Evolutionary conservation across 2,329 filamentous ascomycete species (phyloP), one percentile per base, ranked within the genome.

Genomic region (Aspergillus sp.): DNA sequence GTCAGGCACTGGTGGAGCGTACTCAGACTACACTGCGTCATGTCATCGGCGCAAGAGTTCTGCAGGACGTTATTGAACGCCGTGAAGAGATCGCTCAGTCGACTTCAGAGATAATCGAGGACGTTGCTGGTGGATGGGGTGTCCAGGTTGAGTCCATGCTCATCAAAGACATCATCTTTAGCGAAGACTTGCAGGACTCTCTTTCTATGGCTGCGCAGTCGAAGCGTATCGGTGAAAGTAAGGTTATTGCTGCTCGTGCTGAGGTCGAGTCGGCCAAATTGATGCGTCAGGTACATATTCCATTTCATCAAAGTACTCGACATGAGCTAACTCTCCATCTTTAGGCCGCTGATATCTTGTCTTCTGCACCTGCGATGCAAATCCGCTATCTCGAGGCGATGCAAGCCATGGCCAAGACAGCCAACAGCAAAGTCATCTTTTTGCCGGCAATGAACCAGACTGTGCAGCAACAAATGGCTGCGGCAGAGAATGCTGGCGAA

Each of bases 141-240:
- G 94, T 97, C 7, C 88, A 91, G 73, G 95, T 98, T 60, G 95
- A 98, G 84, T 93, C 89, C 73, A 99, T 99, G 94, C 88, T 99
- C 68, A 94, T 99, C 85, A 98, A 99, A 82, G 95, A 99, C 78
- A 96, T 99, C 74, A 91, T 98, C 76, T 99, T 99, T 86, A 92
- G 88, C 79, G 88, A 92, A 73, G 95, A 98, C 69, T 85, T 99
- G 48, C 95, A 99, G 79, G 94, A 98, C 73, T 95, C 91, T 17
- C 87, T 99, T 53, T 96, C 91, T 74, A 98, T 99, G 95, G 95
- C 95, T 41, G 95, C 95, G 3, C 95, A 99, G 85, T 92, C 90
- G 82, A 98, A 98, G 89, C 90, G 95, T 69, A 97, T 97, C 59
- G 95, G 95, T 81, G 95, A 99, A 80, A 92, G 90, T 81, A 99